Percentiles rank a stretch among this genome's conserved stretches.
These are phyloP conservation scores for Chlorella sp. DNA, from an alignment of 139 green algal genomes.

Conservation along the genomic window DNA sequence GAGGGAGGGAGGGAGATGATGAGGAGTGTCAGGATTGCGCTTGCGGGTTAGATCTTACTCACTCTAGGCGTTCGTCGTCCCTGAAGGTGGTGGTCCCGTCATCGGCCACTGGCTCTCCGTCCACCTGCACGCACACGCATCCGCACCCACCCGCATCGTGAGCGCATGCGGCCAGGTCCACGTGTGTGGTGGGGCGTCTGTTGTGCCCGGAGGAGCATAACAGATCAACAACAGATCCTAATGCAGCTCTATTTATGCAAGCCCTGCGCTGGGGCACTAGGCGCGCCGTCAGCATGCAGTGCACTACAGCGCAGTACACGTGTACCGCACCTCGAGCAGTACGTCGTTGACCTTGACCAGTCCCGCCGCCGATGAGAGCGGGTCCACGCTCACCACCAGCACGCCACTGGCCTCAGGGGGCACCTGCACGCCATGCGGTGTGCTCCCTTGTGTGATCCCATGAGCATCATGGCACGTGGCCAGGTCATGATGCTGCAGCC, in stretches of 20 bases:
- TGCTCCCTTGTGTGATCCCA: background rate
- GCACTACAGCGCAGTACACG: background rate
- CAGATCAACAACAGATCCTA: too few relatives aligned
- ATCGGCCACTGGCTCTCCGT: slow-evolving; percentile 41
- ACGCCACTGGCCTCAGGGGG: slow-evolving; percentile 40
- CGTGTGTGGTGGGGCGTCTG: too few relatives aligned
- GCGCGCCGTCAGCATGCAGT: background rate
- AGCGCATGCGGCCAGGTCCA: too few relatives aligned
- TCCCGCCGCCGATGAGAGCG: slow-evolving; percentile 33
- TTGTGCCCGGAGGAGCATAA: too few relatives aligned
- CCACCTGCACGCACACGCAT: slow-evolving; percentile 8
- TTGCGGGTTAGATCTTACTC: background rate
- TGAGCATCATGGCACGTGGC: background rate
- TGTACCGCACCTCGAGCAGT: slow-evolving; percentile 45
- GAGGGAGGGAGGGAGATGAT: background rate
- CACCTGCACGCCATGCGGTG: slow-evolving; percentile 27
- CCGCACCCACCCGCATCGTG: background rate
- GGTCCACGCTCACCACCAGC: slow-evolving; percentile 62
- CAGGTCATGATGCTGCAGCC: background rate
- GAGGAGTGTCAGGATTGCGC: too few relatives aligned
- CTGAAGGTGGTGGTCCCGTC: slow-evolving; percentile 59
- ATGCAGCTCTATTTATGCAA: too few relatives aligned
- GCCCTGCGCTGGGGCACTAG: too few relatives aligned
- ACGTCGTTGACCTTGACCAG: slow-evolving; percentile 54
- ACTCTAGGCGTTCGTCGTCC: slow-evolving; percentile 60